phyloP scores from a whole-genome alignment of 2,329 filamentous ascomycete species.

The Claviceps paspali region DNA sequence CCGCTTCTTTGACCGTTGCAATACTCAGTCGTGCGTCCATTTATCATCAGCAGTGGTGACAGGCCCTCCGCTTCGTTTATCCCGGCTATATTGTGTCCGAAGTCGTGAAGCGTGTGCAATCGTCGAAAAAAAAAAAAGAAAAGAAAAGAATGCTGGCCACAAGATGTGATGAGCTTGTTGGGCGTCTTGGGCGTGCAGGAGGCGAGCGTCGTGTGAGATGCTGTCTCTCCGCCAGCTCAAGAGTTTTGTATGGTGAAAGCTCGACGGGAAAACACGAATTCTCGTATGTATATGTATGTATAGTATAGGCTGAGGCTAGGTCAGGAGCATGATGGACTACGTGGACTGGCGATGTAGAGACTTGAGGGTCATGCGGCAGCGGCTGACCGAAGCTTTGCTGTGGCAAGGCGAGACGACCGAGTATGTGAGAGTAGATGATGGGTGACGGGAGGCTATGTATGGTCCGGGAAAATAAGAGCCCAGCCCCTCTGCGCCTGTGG shows the following conservation, averaged over 20 bases:
- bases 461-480: conserved; percentile 8
- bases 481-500: conserved; percentile 13
- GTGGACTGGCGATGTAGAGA: neutral
- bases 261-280: neutral
- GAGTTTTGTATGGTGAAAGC: neutral
- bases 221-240: too few species aligned
- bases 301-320: conserved; percentile 5
- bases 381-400: conserved; percentile 13
- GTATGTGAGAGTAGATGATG: conserved; percentile 11
- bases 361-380: too few species aligned
- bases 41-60: conserved; percentile 26
- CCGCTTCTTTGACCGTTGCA: conserved; percentile 25
- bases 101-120: neutral
- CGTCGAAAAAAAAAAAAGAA: too few species aligned
- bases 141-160: too few species aligned
- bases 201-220: neutral
- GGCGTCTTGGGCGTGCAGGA: neutral
- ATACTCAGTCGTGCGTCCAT: conserved; percentile 32
- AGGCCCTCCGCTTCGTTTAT: conserved; percentile 15
- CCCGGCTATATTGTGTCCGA: neutral
- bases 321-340: neutral
- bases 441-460: conserved; percentile 9
- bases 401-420: conserved; percentile 12
- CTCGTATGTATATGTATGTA: neutral
- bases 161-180: neutral